Base-by-base conservation (phyloP, 805 yeast species). In the Saccharomycopsis sp. region DNA sequence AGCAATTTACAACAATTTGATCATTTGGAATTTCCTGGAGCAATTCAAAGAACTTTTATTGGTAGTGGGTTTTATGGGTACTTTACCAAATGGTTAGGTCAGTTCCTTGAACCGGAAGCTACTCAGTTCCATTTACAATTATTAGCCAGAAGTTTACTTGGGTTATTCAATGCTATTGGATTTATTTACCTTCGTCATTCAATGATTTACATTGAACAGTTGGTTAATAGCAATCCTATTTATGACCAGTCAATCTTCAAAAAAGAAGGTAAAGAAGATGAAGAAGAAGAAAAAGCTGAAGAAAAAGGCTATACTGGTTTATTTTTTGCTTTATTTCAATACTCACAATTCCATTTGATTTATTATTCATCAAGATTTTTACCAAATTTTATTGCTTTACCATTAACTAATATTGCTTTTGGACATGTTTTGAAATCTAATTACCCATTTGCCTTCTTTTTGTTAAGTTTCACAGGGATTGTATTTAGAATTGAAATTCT, bases 351-450 rank as follows among this genome's bases (percentile, higher is more conserved):
- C 61, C 96, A 89, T 55, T 46, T 85, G 15, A 60, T 79, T 45
- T 89, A 66, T 61, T 89, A 89, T 55, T 66, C 83, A n/a, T 69
- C 95, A 2, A 67, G 96, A 49, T 75, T 94, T 0, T 64, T 89
- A 43, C 96, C 96, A n/a, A 89, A 89, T 58, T 81, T 80, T 50
- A 62, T 88, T 42, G 87, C 82, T 2, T 62, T 89, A 40, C 96
- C 96, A 3, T 52, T 84, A 28, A 78, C 79, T 3, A 71, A 72
- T 41, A 51, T 61, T 34, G 80, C 81, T 0, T 48, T 80, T 32
- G 63, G 74, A 3, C 64, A 63, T 51, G 50, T 76, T 13, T 49
- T 84, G 13, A 48, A 50, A 15, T 84, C 79, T 9, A 64, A 70
- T 36, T 62, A 63, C 45, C 64, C 71, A 0, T 44, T 51, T 21